Evolutionary conservation across 345 rosid genomes (phyloP).

Genomic region (Lagerstroemia speciosa): DNA sequence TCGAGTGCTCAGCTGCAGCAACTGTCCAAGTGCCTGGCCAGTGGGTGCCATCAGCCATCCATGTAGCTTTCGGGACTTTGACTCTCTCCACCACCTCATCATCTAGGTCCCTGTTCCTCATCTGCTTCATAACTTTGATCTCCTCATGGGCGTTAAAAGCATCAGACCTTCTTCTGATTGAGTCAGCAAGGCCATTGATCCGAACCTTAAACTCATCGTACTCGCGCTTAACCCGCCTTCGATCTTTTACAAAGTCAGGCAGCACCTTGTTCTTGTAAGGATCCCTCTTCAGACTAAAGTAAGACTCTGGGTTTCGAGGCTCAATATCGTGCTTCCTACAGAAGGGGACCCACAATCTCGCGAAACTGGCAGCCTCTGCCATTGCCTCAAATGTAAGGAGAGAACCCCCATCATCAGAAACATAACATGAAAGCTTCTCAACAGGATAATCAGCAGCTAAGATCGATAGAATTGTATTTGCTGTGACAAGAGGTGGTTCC

Average conservation of each 20-base stretch:
- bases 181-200: constrained; percentile 51
- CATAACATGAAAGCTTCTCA: constrained; percentile 71
- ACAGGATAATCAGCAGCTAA: constrained; percentile 67
- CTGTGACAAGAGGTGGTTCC: constrained; percentile 76
- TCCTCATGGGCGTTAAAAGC: constrained; percentile 69
- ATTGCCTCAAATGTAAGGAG: constrained; percentile 84
- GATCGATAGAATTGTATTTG: constrained; percentile 77
- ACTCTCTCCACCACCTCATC: constrained; percentile 41
- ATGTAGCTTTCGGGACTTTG: constrained; percentile 69
- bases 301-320: constrained; percentile 80
- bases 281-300: constrained; percentile 61
- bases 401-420: constrained; percentile 82
- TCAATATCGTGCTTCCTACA: constrained; percentile 66
- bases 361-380: constrained; percentile 91
- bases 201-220: constrained; percentile 84
- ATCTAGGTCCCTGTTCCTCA: constrained; percentile 37
- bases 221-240: constrained; percentile 59
- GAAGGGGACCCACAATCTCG: constrained; percentile 78
- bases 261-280: constrained; percentile 67
- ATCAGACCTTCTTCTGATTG: constrained; percentile 65
- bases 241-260: constrained; percentile 65
- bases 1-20: constrained; percentile 47
- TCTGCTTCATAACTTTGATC: constrained; percentile 52
- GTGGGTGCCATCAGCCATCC: constrained; percentile 80
- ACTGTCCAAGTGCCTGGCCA: constrained; percentile 83